A percentile compares a stretch with the other conserved stretches of the same genome.
These are phyloP conservation scores for Brasilioporus rufonigricans DNA, from an alignment of 768 basidiomycete species.

Conservation along the genomic window DNA sequence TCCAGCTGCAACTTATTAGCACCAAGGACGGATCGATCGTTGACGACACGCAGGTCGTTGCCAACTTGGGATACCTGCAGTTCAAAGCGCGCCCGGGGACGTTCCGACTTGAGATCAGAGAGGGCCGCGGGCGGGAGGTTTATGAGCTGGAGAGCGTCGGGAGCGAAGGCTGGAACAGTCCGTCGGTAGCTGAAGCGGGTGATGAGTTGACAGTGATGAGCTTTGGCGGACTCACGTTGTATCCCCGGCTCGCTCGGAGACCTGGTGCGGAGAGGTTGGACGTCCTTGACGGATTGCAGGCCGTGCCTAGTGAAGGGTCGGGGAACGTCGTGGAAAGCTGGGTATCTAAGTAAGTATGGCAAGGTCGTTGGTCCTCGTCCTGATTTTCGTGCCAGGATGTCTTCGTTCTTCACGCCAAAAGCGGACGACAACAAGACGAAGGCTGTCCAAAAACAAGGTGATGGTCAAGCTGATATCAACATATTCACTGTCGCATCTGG, in stretches of 20 bases:
- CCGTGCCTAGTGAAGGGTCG: conserved; percentile 28
- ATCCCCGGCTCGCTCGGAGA: conserved; percentile 69
- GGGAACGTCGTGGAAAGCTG: conserved; percentile 47
- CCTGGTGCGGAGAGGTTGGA: conserved; percentile 81
- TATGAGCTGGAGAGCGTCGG: conserved; percentile 85
- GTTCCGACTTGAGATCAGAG: conserved; percentile 77
- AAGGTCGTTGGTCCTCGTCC: neutral
- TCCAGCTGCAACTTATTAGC: conserved; percentile 80
- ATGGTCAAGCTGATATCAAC: conserved; percentile 86
- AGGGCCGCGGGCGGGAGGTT: conserved; percentile 77
- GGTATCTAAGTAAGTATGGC: conserved; percentile 46
- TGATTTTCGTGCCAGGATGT: conserved; percentile 34
- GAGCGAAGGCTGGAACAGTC: conserved; percentile 86
- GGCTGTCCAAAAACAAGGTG: conserved; percentile 24
- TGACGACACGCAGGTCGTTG: conserved; percentile 90
- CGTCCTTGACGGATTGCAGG: conserved; percentile 57
- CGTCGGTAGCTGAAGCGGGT: conserved; percentile 62
- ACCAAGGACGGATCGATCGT: conserved; percentile 42
- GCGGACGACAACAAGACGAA: conserved; percentile 18
- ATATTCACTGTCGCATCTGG: conserved; percentile 99
- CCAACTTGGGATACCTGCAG: conserved; percentile 94
- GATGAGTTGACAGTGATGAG: conserved; percentile 78
- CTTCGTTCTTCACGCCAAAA: conserved; percentile 41
- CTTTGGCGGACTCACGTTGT: conserved; percentile 88
- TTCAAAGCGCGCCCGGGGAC: conserved; percentile 93